These are phyloP conservation scores for Elongisporangium prolatum DNA, from an alignment of 352 stramenopile species.

Conservation along the genomic window DNA sequence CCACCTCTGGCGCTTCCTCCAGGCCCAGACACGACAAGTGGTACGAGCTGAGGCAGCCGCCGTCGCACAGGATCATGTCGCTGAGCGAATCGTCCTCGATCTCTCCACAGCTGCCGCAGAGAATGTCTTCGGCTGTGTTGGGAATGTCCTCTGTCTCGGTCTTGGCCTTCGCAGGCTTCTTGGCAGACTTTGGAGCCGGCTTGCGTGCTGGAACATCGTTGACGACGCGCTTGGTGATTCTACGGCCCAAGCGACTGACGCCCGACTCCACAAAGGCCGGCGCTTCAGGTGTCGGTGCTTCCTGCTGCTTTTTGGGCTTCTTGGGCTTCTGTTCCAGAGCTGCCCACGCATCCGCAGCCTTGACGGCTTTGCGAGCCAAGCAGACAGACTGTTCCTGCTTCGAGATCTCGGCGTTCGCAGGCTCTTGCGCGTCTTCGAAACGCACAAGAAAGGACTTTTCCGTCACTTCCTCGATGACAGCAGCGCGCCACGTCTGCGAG, in stretches of 20 bases:
- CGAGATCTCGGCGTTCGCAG: background rate
- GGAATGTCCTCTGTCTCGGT: slow-evolving; percentile 9
- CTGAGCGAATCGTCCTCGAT: slow-evolving; percentile 78
- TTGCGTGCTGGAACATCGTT: slow-evolving; percentile 10
- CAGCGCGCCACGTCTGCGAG: background rate
- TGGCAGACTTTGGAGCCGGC: slow-evolving; percentile 16
- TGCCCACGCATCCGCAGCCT: background rate
- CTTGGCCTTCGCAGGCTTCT: slow-evolving; percentile 28
- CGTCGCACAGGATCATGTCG: slow-evolving; percentile 91
- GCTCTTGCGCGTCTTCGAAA: background rate
- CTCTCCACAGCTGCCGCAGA: slow-evolving; percentile 74
- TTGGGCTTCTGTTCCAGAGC: background rate
- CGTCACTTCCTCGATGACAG: background rate
- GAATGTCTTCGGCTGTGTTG: slow-evolving; percentile 45
- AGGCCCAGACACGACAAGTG: slow-evolving; percentile 91
- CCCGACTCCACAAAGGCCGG: slow-evolving; percentile 55
- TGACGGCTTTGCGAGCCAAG: background rate
- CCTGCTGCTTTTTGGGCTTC: slow-evolving; percentile 1
- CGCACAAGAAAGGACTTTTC: background rate
- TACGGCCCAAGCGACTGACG: slow-evolving; percentile 57
- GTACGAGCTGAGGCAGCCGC: slow-evolving; percentile 89
- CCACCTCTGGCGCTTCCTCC: slow-evolving; percentile 50
- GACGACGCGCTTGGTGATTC: slow-evolving; percentile 57
- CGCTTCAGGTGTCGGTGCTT: slow-evolving; percentile 6
- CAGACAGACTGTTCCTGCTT: background rate